phyloP scores from a whole-genome alignment of 1,284 basidiomycete species.

The Chiua sp. region DNA sequence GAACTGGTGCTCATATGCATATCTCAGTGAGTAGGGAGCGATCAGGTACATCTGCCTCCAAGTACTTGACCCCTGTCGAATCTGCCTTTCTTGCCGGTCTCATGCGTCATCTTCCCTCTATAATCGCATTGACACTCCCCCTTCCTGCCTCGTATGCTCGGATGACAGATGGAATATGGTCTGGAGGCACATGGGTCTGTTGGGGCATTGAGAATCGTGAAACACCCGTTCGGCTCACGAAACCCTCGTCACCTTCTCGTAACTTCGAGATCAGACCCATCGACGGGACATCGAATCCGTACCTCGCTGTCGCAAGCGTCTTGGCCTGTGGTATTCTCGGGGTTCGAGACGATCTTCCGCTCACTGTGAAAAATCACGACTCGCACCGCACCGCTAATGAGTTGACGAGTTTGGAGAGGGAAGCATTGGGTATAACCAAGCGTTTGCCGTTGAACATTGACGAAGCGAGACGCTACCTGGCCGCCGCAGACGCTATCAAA shows the following conservation, averaged over 20 bases:
- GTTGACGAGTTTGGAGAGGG: slow-evolving; percentile 26
- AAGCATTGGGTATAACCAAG: slow-evolving; percentile 21
- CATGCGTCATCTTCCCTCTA: slow-evolving; percentile 58
- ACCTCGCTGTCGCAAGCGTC: slow-evolving; percentile 45
- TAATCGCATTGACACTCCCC: slow-evolving; percentile 63
- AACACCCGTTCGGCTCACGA: slow-evolving; percentile 63
- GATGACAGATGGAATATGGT: slow-evolving; percentile 67
- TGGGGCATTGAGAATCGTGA: slow-evolving; percentile 78
- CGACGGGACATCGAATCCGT: slow-evolving; percentile 61
- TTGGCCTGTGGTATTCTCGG: slow-evolving; percentile 42
- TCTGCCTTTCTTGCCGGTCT: slow-evolving; percentile 54
- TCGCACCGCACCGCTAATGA: slow-evolving; percentile 3
- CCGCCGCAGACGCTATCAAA: slow-evolving; percentile 21
- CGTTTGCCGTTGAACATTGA: slow-evolving; percentile 29
- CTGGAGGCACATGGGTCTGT: slow-evolving; percentile 69
- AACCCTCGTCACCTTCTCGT: slow-evolving; percentile 35
- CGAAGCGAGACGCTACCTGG: slow-evolving; percentile 27
- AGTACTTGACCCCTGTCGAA: slow-evolving; percentile 26
- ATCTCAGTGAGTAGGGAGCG: slow-evolving; percentile 56
- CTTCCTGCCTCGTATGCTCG: slow-evolving; percentile 65
- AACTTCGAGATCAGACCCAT: slow-evolving; percentile 68
- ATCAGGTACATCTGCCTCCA: slow-evolving; percentile 2
- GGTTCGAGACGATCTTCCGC: slow-evolving; percentile 29
- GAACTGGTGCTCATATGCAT: slow-evolving; percentile 65
- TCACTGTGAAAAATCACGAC: slow-evolving; percentile 14